phyloP scores from a whole-genome alignment of 176 grass and related monocot species.

The Juncus inflexus region DNA sequence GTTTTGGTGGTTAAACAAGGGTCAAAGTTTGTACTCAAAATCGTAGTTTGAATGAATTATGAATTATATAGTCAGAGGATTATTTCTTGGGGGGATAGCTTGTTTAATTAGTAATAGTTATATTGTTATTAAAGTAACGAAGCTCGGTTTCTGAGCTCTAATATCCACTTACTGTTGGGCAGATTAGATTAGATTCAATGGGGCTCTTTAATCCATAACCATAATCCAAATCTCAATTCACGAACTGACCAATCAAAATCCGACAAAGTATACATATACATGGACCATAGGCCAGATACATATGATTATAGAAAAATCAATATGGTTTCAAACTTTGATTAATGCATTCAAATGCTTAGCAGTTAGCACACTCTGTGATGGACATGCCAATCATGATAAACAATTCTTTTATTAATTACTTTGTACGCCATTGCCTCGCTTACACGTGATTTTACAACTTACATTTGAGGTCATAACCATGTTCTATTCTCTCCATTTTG shows the following conservation, averaged over 20 bases:
- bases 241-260: conserved; percentile 17
- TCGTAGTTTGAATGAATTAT: too few species aligned
- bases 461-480: conserved; percentile 18
- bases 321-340: background rate
- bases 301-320: background rate
- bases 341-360: background rate
- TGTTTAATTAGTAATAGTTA: background rate
- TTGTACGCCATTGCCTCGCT: background rate
- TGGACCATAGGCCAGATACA: background rate
- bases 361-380: background rate
- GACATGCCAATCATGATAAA: conserved; percentile 14
- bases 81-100: conserved; percentile 6
- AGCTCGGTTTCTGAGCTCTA: conserved; percentile 17
- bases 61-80: background rate
- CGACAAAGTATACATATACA: background rate
- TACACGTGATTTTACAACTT: too few species aligned
- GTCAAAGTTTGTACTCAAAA: conserved; percentile 21
- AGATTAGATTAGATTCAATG: conserved; percentile 12
- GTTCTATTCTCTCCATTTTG: background rate
- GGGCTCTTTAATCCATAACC: conserved; percentile 17
- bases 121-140: conserved; percentile 8
- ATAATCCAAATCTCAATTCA: conserved; percentile 7
- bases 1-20: conserved; percentile 13
- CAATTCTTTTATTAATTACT: conserved; percentile 13
- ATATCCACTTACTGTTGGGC: conserved; percentile 12